phyloP scores from a whole-genome alignment of 2,329 filamentous ascomycete species.

The Orbilia javanica region DNA sequence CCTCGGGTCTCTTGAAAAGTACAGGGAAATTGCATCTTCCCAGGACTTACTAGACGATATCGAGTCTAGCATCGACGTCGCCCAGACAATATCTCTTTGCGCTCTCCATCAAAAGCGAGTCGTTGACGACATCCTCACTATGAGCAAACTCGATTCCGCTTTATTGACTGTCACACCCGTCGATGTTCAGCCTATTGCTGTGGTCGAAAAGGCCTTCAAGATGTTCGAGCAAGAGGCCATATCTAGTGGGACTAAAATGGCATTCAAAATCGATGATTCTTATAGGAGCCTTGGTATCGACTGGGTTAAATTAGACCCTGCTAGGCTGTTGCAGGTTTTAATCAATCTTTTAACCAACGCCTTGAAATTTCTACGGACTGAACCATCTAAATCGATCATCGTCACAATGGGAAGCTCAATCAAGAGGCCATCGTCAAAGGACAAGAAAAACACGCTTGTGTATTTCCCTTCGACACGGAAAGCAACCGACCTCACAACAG shows the following conservation, averaged over 20 bases:
- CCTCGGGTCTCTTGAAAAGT: conserved; percentile 59
- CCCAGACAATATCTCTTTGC: conserved; percentile 86
- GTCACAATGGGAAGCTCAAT: conserved; percentile 76
- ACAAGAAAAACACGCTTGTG: conserved; percentile 63
- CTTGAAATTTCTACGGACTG: conserved; percentile 75
- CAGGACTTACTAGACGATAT: conserved; percentile 54
- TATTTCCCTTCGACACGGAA: conserved; percentile 63
- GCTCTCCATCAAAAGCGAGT: conserved; percentile 82
- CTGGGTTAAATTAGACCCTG: conserved; percentile 82
- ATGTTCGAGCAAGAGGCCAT: conserved; percentile 83
- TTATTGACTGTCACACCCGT: conserved; percentile 78
- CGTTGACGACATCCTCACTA: conserved; percentile 76
- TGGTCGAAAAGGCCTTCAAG: conserved; percentile 78
- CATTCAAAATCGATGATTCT: conserved; percentile 76
- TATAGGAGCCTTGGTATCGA: conserved; percentile 75
- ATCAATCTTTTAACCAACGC: conserved; percentile 74
- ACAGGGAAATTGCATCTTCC: conserved; percentile 41
- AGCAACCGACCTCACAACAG: conserved; percentile 60
- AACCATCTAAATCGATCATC: conserved; percentile 72
- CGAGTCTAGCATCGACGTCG: conserved; percentile 75
- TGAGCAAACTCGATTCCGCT: conserved; percentile 70
- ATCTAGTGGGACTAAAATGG: conserved; percentile 78
- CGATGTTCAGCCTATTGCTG: conserved; percentile 76
- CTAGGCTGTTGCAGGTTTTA: conserved; percentile 78
- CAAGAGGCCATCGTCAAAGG: conserved; percentile 64